These are phyloP conservation scores for Fusarium ambrosium DNA, from an alignment of 2,329 filamentous ascomycete genomes.

Conservation along the genomic window DNA sequence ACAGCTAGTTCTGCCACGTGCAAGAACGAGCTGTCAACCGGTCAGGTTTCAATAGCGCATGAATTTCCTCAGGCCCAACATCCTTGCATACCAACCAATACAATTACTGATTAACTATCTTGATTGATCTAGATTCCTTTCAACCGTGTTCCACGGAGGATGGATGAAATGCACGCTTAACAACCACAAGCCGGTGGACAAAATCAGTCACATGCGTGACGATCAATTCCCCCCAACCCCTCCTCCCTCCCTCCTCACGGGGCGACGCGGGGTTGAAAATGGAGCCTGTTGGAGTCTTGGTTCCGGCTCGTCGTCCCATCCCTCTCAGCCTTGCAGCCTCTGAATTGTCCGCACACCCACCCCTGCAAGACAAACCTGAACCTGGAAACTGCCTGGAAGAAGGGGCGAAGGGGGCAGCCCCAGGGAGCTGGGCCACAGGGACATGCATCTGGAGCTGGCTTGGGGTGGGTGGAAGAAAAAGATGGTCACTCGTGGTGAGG, in stretches of 20 bases:
- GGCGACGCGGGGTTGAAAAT: constrained; percentile 25
- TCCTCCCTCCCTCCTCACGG: not conserved
- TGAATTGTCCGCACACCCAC: constrained; percentile 3
- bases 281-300: constrained; percentile 8
- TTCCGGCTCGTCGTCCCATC: constrained; percentile 14
- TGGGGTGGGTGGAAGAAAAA: constrained; percentile 18
- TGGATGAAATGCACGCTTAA: not conserved
- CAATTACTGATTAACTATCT: not conserved
- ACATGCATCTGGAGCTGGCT: constrained; percentile 25
- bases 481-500: not conserved
- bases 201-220: not conserved
- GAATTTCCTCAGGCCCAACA: not conserved
- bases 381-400: constrained; percentile 23
- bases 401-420: constrained; percentile 24
- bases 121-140: not conserved
- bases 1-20: not conserved
- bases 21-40: not conserved
- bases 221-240: not conserved
- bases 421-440: constrained; percentile 10
- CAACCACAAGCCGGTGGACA: not conserved
- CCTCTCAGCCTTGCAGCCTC: constrained; percentile 38
- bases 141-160: not conserved
- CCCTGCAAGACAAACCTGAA: constrained; percentile 29
- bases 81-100: not conserved
- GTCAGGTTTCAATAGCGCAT: not conserved